Base-by-base conservation (phyloP, 2,329 filamentous ascomycete species). In the Fusarium zealandicum region DNA sequence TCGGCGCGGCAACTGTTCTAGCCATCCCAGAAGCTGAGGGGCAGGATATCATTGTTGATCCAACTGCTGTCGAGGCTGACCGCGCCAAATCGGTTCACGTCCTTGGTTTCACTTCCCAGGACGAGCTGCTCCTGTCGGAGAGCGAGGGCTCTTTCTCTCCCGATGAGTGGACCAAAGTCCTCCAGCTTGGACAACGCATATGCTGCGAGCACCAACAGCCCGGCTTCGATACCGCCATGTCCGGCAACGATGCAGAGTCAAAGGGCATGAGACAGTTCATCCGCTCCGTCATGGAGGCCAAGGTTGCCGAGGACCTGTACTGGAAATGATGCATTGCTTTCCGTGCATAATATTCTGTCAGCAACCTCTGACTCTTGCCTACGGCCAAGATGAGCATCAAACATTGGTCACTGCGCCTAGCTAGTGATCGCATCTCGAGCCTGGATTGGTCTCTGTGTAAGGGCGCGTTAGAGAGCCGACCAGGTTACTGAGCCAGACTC, bases 81-180 rank as follows among this genome's bases (percentile, higher is more conserved):
- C 75, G 77, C 38, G 87, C 89, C 10, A 80, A 77, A 49, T 96
- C 92, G 5, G 76, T 90, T 17, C 93, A 97, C 70, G 90, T 90
- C n/a, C 80, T 97, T 52, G 89, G 87, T 6, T 96, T 95, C 71
- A 88, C 88, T n/a, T 86, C 87, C 1, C 79, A 85, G 44, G 84
- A 88, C 8, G 86, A 90, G 54, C 76, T 96, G 44, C 75, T 97
- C 17, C 75, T 96, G 35, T 87, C 84, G 28, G 90, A 96, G 75
- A 96, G 92, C 67, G 86, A 93, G 66, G 93, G 93, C 1, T 75
- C 76, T 4, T 98, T 97, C 70, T 84, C 85, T 39, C 79, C 90
- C 61, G 80, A 85, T 12, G 87, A 89, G 59, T 97, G 93, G 92
- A 84, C 92, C 50, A 77, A 81, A 36, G 84, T 90, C 14, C 84